These are phyloP conservation scores for Termitomyces heimii DNA, from an alignment of 768 basidiomycete genomes.

Conservation along the genomic window DNA sequence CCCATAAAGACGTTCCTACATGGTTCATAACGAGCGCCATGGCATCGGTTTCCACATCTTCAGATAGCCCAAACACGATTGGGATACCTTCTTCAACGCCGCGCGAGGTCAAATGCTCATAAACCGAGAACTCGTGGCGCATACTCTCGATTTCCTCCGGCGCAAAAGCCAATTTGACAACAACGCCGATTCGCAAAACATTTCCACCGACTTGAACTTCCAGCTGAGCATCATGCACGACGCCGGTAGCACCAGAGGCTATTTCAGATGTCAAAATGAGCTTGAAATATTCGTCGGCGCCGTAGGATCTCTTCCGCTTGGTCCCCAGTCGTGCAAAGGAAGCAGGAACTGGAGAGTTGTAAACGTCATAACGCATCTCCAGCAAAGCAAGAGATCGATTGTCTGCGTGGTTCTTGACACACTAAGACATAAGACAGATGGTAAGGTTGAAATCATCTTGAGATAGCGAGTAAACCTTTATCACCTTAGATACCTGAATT, in stretches of 20 bases:
- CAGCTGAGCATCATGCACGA: slow-evolving; percentile 5
- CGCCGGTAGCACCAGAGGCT: slow-evolving; percentile 7
- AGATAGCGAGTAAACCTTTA: background rate
- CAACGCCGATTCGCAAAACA: background rate
- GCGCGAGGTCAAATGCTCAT: background rate
- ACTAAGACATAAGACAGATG: background rate
- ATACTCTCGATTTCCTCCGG: slow-evolving; percentile 6
- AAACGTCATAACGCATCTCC: slow-evolving; percentile 6
- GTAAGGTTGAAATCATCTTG: background rate
- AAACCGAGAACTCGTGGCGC: slow-evolving; percentile 12
- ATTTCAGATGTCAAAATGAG: slow-evolving; percentile 9
- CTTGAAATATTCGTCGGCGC: slow-evolving; percentile 3
- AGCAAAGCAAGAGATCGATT: slow-evolving; percentile 6
- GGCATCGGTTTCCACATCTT: slow-evolving; percentile 10
- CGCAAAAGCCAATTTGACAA: slow-evolving; percentile 13
- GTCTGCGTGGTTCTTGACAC: background rate
- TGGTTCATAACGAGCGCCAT: slow-evolving; percentile 13
- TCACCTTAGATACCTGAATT: background rate
- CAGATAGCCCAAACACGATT: slow-evolving; percentile 8
- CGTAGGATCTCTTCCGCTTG: slow-evolving; percentile 1
- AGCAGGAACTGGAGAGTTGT: slow-evolving; percentile 10
- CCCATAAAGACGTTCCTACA: slow-evolving; percentile 5
- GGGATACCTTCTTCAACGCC: slow-evolving; percentile 11
- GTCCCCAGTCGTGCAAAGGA: slow-evolving; percentile 5
- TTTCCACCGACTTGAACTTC: background rate